Evolutionary conservation across 331 rosid species (phyloP), one percentile per base, ranked within the genome.

Genomic region (Malus hybrid): DNA sequence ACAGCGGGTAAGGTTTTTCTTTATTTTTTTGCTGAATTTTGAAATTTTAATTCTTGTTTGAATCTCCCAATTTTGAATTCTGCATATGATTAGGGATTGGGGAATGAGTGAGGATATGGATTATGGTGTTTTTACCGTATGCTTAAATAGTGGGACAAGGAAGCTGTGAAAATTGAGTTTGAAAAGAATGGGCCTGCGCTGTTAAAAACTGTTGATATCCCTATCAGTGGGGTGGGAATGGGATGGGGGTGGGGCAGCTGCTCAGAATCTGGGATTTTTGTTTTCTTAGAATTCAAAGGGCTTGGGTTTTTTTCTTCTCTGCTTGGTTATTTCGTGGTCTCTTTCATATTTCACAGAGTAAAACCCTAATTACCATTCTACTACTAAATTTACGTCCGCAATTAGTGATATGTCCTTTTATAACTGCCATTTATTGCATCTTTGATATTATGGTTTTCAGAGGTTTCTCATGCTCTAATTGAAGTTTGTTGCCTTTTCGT

Each of bases 391-490:
- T 75, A 69, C 78, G 39, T 70, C 64, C 74, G 70, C 79, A 75
- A 77, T 77, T 73, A 84, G 80, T 82, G 78, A 77, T 34, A 36
- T 70, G 60, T 74, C 77, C 63, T 69, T 56, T 68, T 56, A 82
- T 72, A 78, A 82, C 52, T 71, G 80, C 76, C 84, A 61, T 80
- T 68, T 79, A 81, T 84, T 79, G 80, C 86, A 39, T 80, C 81
- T 83, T 20, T 76, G 82, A 77, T 80, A 81, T 90, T 84, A 88
- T 87, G 80, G 82, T 73, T 89, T 75, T 82, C 91, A 90, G 98
- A 88, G 86, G 86, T 93, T 93, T 93, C 93, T 86, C 87, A 87
- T 85, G 91, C 79, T 81, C 93, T 86, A 80, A 87, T 89, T 79
- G 86, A 79, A 79, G 85, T 82, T 71, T 78, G 80, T 77, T 87